Evolutionary conservation across 1,139 yeast genomes (phyloP), one percentile per base, ranked within the genome.

Genomic region (Nakaseomyces uthaithaninus): DNA sequence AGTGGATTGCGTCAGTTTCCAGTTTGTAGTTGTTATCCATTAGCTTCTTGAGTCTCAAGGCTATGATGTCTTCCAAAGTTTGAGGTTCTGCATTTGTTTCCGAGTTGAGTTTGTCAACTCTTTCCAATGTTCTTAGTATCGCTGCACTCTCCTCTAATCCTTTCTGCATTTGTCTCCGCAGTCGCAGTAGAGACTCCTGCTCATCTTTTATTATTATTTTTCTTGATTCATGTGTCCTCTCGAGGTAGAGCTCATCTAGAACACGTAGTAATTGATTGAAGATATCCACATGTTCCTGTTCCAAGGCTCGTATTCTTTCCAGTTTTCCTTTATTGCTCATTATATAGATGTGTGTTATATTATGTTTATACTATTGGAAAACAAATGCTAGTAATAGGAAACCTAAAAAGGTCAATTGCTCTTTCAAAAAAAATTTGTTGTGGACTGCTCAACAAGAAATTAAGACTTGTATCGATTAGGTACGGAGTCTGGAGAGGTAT

Each of bases 131-230:
- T 27, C 51, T 48, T 9, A 49, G 38, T 15, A 48, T 44, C 3
- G 59, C 51, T n/a, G 45, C 49, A 18, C 51, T 48, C 41, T 52
- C 51, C 10, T 55, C 55, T 24, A 57, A 17, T 6, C 53, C 50
- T 39, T 51, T 39, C 31, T 55, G 57, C 22, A 55, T 25, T 28
- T 50, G 52, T 17, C 44, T 45, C 27, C 57, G 42, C 11, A 46
- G 42, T 23, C 48, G 53, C 18, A 55, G 38, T 12, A 46, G 40
- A 11, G 43, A 31, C 19, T 42, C 39, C 14, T 43, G 42, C 14
- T 43, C 49, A 14, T 25, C 12, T 18, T 37, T 45, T 3, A 45
- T 30, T 11, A 37, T 27, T n/a, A 40, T 12, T 26, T 16, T 39
- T 15, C 33, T 23, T 3, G 40, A 36, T 8, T 42, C 43, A 8